Conservation (phyloP, 176 grass and related monocot genomes). For the Stipa capillata region DNA sequence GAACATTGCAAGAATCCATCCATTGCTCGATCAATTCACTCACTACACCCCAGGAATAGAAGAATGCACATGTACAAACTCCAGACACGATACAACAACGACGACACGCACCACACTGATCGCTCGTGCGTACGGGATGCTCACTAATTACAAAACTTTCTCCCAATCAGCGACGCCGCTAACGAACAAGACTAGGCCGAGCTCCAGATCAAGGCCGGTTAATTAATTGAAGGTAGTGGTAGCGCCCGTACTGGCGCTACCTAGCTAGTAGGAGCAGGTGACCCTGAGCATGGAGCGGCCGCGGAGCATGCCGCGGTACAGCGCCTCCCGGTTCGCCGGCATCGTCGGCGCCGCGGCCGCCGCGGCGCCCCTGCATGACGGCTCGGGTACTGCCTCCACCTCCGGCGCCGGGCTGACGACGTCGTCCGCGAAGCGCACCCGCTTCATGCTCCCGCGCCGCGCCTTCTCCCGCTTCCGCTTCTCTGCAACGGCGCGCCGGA, state of each 20-base stretch:
- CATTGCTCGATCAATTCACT: background rate
- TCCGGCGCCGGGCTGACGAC: background rate
- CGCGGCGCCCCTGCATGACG: background rate
- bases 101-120: background rate
- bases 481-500: constrained; percentile 19
- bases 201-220: background rate
- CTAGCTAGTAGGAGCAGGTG: constrained; percentile 53
- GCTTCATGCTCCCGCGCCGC: constrained; percentile 43
- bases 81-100: background rate
- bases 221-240: background rate
- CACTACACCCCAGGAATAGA: background rate
- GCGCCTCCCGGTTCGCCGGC: constrained; percentile 53
- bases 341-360: background rate
- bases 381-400: background rate
- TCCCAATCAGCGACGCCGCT: background rate
- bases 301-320: constrained; percentile 78
- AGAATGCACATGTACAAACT: background rate
- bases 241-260: background rate
- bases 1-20: background rate
- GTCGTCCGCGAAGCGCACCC: constrained; percentile 53
- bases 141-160: constrained; percentile 43
- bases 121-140: constrained; percentile 4
- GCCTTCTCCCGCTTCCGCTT: constrained; percentile 46
- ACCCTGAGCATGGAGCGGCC: constrained; percentile 45
- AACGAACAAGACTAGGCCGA: background rate